Evolutionary conservation across 495 filamentous ascomycete species (phyloP), one percentile per base, ranked within the genome.

Genomic region (Penicillium canariense): DNA sequence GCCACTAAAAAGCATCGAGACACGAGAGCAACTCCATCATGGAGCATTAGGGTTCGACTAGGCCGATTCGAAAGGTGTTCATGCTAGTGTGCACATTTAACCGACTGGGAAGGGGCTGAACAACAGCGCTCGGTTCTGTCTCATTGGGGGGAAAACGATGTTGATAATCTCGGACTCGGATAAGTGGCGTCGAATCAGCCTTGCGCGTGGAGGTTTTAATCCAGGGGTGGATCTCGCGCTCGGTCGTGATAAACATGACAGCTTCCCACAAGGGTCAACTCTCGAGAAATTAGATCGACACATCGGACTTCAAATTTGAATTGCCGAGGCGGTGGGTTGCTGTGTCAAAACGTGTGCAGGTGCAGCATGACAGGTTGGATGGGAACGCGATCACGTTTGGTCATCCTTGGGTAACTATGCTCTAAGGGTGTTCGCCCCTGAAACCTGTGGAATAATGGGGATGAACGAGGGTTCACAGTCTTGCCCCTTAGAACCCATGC

Each of bases 221-320:
- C 7, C 23, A 25, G 25, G 42, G 43, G 26, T 14, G 6, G 26
- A 15, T 27, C n/a, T 5, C 10, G 25, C 43, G 52, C 42, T 23
- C n/a, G 26, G 52, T 30, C 25, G 23, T 22, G 52, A 54, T 54
- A 11, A 34, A 11, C 44, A 27, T 40, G 23, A 6, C 5, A 17
- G 28, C 34, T 54, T 54, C 44, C 52, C 40, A 18, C 22, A 48
- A 40, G 25, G 27, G 52, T 48, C 17, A 40, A 23, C 32, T 25
- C 44, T 54, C 31, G 25, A 27, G n/a, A 22, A 12, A 34, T 26
- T 31, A 14, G n/a, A 46, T 30, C 43, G 43, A 17, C 43, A 45
- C 20, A 23, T 40, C 3, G 20, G 18, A 3, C 11, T 3, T 40
- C 17, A 23, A 40, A 7, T 3, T 40, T 10, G 15, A 40, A 7